Evolutionary conservation across 2,329 filamentous ascomycete species (phyloP), one percentile per base, ranked within the genome.

Genomic region (Coniella vitis): DNA sequence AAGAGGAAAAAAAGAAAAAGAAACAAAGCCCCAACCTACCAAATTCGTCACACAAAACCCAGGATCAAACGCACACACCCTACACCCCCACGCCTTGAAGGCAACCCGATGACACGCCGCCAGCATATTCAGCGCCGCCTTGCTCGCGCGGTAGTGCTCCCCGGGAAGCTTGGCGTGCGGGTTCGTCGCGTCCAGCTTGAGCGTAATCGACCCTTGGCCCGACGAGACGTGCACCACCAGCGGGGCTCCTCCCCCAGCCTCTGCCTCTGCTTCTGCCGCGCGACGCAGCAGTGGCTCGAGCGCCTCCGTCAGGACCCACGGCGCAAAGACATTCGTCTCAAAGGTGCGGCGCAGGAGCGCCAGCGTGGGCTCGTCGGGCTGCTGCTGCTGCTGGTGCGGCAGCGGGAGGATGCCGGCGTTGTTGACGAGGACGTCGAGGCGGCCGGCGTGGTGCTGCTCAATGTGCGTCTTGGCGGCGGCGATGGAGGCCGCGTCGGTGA

Each of bases 361-460:
- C 65, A 81, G 81, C 0, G 79, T 69, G 54, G 74, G 69, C 36
- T 38, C 36, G 46, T 65, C 58, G 1, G 69, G 70, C 42, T 74
- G 70, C 10, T 39, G 17, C 7, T 21, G 70, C 42, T 74, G 70
- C 10, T 39, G 17, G 12, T 21, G 13, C 12, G 37, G 37, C 48
- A 71, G 67, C 12, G 77, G 69, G 4, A 71, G 64, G 38, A 84
- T 75, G 4, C n/a, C 46, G 3, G 80, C 83, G 58, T 44, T 47
- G 47, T 43, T 48, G 35, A 48, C 38, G 22, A 75, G 50, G 7
- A 73, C 66, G 53, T 75, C 73, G 0, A 75, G 59, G 0, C 69
- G 63, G 4, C 61, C 69, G 14, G 56, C 54, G 1, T 72, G 55
- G 3, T 56, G 55, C 4, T 45, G 38, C 22, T 69, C 63, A 4